Conservation (phyloP, 2,329 filamentous ascomycete species). For the Sporothrix inflata region DNA sequence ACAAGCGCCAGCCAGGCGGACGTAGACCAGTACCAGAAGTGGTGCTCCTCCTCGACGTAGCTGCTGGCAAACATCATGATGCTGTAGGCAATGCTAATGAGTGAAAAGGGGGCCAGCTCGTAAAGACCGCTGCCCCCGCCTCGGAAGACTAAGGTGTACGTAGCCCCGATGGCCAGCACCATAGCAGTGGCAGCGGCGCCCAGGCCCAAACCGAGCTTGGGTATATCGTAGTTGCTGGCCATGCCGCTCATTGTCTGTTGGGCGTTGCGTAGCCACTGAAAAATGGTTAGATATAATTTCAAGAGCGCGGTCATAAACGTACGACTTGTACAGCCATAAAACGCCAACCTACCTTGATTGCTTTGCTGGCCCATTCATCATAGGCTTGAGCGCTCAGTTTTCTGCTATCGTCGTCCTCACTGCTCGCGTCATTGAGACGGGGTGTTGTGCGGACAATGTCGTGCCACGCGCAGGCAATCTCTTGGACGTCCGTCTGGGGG, state of each 20-base stretch:
- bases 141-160: constrained; percentile 39
- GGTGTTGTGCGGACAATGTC: constrained; percentile 37
- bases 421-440: constrained; percentile 11
- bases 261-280: constrained; percentile 68
- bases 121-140: constrained; percentile 10
- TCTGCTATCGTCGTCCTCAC: constrained; percentile 32
- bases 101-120: constrained; percentile 48
- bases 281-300: not conserved
- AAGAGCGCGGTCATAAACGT: too few relatives aligned
- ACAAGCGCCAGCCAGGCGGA: constrained; percentile 69
- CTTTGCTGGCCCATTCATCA: constrained; percentile 36
- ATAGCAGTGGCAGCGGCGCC: constrained; percentile 45
- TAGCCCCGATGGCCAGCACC: constrained; percentile 45
- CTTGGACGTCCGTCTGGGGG: constrained; percentile 53
- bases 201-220: constrained; percentile 58
- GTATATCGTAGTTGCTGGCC: constrained; percentile 87
- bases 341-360: constrained; percentile 44
- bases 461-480: constrained; percentile 72
- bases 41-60: constrained; percentile 97
- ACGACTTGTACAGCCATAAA: too few relatives aligned
- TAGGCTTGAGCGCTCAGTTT: constrained; percentile 23
- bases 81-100: constrained; percentile 67
- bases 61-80: constrained; percentile 97
- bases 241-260: constrained; percentile 84
- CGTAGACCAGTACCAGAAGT: constrained; percentile 95